These are phyloP conservation scores for Hymenoscyphus occultus DNA, from an alignment of 2,329 filamentous ascomycete species.

Conservation along the genomic window DNA sequence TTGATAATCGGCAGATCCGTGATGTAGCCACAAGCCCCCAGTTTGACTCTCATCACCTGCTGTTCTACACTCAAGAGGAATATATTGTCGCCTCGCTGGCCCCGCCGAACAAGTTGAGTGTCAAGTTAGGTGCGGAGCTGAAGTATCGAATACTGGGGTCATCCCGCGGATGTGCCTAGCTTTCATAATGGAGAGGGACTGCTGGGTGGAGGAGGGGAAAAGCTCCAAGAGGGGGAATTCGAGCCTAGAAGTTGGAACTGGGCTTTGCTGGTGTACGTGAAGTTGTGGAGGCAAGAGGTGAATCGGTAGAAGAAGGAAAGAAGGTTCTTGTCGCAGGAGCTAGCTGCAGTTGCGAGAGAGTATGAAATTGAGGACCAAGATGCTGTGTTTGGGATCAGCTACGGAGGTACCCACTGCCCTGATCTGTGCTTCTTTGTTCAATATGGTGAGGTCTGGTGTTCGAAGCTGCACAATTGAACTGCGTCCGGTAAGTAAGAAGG, in stretches of 20 bases:
- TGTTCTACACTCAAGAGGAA: constrained; percentile 4
- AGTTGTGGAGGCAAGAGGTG: constrained; percentile 21
- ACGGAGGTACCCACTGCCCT: constrained; percentile 18
- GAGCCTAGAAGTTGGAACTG: neutral
- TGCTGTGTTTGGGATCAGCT: constrained; percentile 14
- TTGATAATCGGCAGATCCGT: constrained; percentile 1
- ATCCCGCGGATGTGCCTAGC: constrained; percentile 12
- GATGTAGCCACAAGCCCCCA: constrained; percentile 1
- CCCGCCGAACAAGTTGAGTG: constrained; percentile 15
- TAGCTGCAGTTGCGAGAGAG: constrained; percentile 23
- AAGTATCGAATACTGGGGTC: constrained; percentile 13
- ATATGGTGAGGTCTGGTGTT: constrained; percentile 21
- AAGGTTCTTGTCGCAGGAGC: constrained; percentile 24
- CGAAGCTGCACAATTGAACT: constrained; percentile 22
- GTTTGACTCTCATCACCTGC: constrained; percentile 2
- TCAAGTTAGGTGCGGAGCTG: constrained; percentile 10
- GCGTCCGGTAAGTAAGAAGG: constrained; percentile 5
- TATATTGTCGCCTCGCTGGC: constrained; percentile 13
- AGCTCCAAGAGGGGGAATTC: neutral
- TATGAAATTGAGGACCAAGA: constrained; percentile 26
- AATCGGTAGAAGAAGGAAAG: constrained; percentile 22
- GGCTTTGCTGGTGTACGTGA: constrained; percentile 18
- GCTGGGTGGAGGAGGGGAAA: neutral
- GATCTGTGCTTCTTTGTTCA: constrained; percentile 17
- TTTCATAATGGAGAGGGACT: constrained; percentile 16